These are phyloP conservation scores for Nannochloropsis salina DNA, from an alignment of 108 stramenopile species.

Conservation along the genomic window DNA sequence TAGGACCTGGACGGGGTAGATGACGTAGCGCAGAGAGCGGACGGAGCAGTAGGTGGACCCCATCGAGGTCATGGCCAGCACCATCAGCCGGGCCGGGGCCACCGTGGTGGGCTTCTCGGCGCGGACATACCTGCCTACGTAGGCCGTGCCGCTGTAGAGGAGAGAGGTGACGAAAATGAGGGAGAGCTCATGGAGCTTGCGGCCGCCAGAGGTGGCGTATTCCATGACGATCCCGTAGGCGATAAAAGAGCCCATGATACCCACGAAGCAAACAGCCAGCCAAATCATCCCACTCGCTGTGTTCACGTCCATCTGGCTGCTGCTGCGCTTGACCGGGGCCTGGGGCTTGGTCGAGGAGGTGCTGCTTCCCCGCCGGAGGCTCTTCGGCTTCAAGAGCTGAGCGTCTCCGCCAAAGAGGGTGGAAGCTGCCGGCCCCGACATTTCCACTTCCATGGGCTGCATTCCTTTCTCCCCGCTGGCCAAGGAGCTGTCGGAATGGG, in stretches of 20 bases:
- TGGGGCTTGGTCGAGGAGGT: not conserved
- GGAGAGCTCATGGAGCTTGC: constrained; percentile 82
- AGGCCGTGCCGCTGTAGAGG: constrained; percentile 73
- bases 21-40: constrained; percentile 76
- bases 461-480: not conserved
- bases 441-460: constrained; percentile 9
- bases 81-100: constrained; percentile 66
- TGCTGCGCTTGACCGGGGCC: not conserved
- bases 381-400: no score
- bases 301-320: constrained; percentile 29
- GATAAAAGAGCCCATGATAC: constrained; percentile 47
- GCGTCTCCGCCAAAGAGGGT: no score
- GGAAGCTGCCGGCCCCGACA: not conserved
- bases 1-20: constrained; percentile 90
- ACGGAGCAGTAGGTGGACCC: constrained; percentile 92
- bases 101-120: constrained; percentile 87
- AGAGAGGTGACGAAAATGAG: constrained; percentile 88
- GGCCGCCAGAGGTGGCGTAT: constrained; percentile 82
- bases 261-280: constrained; percentile 40
- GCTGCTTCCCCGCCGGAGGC: not conserved
- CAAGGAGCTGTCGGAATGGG: not conserved
- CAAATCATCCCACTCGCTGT: constrained; percentile 37
- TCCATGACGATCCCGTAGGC: constrained; percentile 82
- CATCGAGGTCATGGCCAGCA: constrained; percentile 87
- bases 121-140: constrained; percentile 60